Base-by-base conservation (phyloP, 495 filamentous ascomycete species). In the Aspergillus leporis region DNA sequence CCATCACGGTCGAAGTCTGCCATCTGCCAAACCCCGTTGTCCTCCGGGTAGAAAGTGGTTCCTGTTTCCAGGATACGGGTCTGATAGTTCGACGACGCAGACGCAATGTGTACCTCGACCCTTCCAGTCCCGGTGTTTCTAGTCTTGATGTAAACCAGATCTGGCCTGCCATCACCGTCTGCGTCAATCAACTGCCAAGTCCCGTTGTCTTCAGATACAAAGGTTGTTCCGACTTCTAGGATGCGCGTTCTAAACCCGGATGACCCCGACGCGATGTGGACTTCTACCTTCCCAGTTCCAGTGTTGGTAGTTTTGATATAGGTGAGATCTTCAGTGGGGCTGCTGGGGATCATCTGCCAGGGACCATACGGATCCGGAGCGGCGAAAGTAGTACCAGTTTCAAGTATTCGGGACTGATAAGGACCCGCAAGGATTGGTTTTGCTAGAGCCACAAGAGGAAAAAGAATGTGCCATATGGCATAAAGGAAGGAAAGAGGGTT, bases 301-400 rank as follows among this genome's bases (percentile, higher is more conserved):
- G 51, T 53, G 51, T 53, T 53, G 31, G 32, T 53, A 8, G 51
- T 53, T 31, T 53, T 53, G 51, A 53, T 53, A 19, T 53, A 53
- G 32, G 51, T 32, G 2, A 53, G 51, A 19, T 53, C 43, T 14
- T 47, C 22, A 19, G 31, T 36, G 9, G n/a, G 8, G 6, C 10
- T 53, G 34, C 51, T 40, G 2, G 51, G 51, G 12, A 53, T 36
- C 51, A 53, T 53, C 18, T 53, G 51, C 51, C 51, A 53, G 7
- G 51, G 51, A 3, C 51, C 51, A 23, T 23, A 53, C 5, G 51
- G 51, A 28, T 53, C 51, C 23, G 51, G 51, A 40, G 51, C 32
- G 18, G 13, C 19, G 32, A 53, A 53, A n/a, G 51, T 53, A 31
- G 32, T 53, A 1, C 51, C 51, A 7, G 51, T 53, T n/a, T 40